A percentile compares a stretch with the other conserved stretches of the same genome.
Conservation (phyloP, 495 filamentous ascomycete species). For the Aspergillus sclerotioniger region DNA sequence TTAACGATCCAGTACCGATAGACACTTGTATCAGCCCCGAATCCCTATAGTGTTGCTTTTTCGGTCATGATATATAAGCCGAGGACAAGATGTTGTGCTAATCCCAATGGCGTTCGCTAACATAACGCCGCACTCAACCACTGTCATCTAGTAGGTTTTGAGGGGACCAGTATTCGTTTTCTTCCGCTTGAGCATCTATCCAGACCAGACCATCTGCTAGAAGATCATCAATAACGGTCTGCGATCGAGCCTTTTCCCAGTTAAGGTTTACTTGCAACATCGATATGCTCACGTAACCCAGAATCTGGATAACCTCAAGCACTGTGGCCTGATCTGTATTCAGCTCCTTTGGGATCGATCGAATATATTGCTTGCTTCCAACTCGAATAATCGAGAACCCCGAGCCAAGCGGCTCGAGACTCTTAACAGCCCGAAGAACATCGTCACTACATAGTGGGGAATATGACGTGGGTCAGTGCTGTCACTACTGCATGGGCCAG, state of each 20-base stretch:
- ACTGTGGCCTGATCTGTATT: constrained; percentile 93
- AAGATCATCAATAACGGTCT: constrained; percentile 87
- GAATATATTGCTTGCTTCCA: constrained; percentile 81
- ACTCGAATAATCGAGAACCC: constrained; percentile 80
- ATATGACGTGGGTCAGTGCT: too few relatives aligned
- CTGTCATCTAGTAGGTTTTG: constrained; percentile 44
- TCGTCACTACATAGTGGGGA: constrained; percentile 62
- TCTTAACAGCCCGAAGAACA: constrained; percentile 83
- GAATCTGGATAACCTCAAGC: constrained; percentile 78
- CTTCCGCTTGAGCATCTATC: constrained; percentile 81
- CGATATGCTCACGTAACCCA: constrained; percentile 84
- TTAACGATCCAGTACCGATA: too few relatives aligned
- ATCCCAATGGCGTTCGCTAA: neutral
- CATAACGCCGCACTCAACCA: constrained; percentile 24
- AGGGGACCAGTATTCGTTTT: constrained; percentile 97
- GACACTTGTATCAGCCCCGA: too few relatives aligned
- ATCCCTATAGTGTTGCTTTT: too few relatives aligned
- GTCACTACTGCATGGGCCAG: neutral
- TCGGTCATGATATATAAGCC: too few relatives aligned
- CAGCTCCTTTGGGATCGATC: constrained; percentile 92
- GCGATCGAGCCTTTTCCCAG: constrained; percentile 81
- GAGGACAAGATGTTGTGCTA: neutral
- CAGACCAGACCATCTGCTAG: constrained; percentile 90
- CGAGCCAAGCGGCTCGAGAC: constrained; percentile 81
- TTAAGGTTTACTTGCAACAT: constrained; percentile 89